These are phyloP conservation scores for Raddia distichophylla DNA, from an alignment of 176 grass and related monocot species.

Conservation along the genomic window DNA sequence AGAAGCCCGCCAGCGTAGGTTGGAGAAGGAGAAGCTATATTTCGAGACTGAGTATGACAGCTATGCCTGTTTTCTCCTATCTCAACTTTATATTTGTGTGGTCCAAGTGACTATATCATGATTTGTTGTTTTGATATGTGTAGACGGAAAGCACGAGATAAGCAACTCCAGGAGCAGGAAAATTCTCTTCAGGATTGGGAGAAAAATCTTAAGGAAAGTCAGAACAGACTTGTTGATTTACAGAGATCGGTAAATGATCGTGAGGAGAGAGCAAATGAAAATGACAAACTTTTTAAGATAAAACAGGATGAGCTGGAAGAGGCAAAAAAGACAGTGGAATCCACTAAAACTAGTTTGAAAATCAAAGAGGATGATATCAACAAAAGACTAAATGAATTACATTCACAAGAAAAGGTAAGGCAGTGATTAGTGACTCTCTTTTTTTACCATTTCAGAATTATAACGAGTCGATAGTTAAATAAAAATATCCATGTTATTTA, in stretches of 20 bases:
- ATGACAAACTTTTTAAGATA: constrained; percentile 65
- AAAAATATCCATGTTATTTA: constrained; percentile 38
- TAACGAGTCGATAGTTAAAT: constrained; percentile 12
- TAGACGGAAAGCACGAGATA: constrained; percentile 72
- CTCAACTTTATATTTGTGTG: not conserved
- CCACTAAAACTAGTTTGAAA: constrained; percentile 66
- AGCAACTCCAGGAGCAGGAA: constrained; percentile 72
- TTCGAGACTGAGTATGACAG: constrained; percentile 70
- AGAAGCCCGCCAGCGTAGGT: constrained; percentile 72
- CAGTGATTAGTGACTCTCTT: not conserved
- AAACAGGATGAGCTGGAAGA: constrained; percentile 84
- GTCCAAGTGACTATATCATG: constrained; percentile 4
- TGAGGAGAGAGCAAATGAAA: constrained; percentile 85
- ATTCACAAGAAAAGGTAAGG: constrained; percentile 72
- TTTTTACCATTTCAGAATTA: constrained; percentile 23
- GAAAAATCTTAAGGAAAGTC: constrained; percentile 84
- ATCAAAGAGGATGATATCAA: constrained; percentile 69
- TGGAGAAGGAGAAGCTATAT: constrained; percentile 87
- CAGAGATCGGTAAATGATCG: constrained; percentile 83
- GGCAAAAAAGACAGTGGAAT: constrained; percentile 54
- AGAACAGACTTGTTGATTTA: constrained; percentile 75
- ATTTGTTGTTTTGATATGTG: constrained; percentile 26
- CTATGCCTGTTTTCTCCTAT: constrained; percentile 9
- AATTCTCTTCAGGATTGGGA: constrained; percentile 80
- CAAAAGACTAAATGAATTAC: constrained; percentile 58